Evolutionary conservation across 495 filamentous ascomycete genomes (phyloP).

Genomic region (Neurospora sp.): DNA sequence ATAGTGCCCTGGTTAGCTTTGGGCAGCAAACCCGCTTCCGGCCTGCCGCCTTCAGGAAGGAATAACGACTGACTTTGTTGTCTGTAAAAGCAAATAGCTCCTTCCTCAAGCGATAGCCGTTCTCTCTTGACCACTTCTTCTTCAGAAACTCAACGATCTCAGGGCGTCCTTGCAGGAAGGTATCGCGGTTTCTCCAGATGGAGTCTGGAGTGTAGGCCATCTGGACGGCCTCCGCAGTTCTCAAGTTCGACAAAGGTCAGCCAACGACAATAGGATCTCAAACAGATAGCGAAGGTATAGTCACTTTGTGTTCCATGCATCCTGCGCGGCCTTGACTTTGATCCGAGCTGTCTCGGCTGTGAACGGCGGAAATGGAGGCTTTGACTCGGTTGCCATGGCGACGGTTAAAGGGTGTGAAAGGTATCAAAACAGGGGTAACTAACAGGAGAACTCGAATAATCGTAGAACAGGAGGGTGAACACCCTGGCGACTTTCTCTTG

Average conservation of each 20-base stretch:
- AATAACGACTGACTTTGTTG: conserved; percentile 36
- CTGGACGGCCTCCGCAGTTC: conserved; percentile 53
- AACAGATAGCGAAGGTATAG: conserved; percentile 1
- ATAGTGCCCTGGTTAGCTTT: neutral
- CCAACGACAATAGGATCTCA: neutral
- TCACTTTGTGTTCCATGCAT: conserved; percentile 76
- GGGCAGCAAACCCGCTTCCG: neutral
- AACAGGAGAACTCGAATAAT: neutral
- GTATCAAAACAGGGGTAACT: neutral
- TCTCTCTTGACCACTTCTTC: conserved; percentile 68
- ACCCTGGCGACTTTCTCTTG: neutral
- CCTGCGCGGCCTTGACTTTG: conserved; percentile 82
- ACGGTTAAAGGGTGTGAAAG: neutral
- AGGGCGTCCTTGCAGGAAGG: conserved; percentile 59
- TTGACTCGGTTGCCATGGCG: conserved; percentile 17
- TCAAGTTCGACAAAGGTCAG: conserved; percentile 13
- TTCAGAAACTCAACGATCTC: conserved; percentile 63
- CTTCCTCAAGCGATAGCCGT: conserved; percentile 69
- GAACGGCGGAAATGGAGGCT: conserved; percentile 63
- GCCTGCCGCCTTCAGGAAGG: neutral
- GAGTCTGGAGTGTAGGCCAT: conserved; percentile 65
- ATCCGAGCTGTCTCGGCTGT: conserved; percentile 58
- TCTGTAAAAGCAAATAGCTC: conserved; percentile 73
- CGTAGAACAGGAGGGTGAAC: neutral
- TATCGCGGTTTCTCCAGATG: conserved; percentile 74